Evolutionary conservation across 371 early-diverging fungal species (phyloP), one percentile per base, ranked within the genome.

Genomic region (Mortierella sp.): DNA sequence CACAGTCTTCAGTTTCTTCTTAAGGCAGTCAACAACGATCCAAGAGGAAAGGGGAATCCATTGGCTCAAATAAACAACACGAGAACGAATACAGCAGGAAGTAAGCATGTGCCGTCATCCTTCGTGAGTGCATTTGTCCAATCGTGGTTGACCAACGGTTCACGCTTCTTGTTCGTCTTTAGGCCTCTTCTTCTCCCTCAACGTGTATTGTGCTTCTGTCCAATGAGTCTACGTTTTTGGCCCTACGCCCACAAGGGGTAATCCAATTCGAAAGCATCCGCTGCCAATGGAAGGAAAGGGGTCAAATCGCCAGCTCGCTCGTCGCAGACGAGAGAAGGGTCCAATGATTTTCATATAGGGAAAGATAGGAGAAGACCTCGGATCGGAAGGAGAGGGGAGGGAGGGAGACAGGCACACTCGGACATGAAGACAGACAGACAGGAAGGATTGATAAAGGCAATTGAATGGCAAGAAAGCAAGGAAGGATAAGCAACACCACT

Each of bases 1-100:
- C 43, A 68, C 7, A 38, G 68, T 68, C 65, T 65, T 38, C 63
- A 18, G 14, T 14, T 63, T 65, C 35, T 38, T 38, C 21, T 68
- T 35, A 70, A 32, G 54, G 72, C 81, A 76, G 81, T 80, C 81
- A 75, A 80, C 76, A 80, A 72, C 76, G 75, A 70, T 68, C 41
- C 72, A 71, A 75, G 54, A 75, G 63, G 48, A 41, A 60, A 56
- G 35, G n/a, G 27, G 32, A 44, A 68, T 68, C 68, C 68, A 68
- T 68, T 68, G 68, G 21, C 7, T 38, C 10, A 10, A 24, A 32
- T 21, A 10, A 38, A 38, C 10, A 32, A 21, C 24, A 38, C 24
- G 38, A 38, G 24, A 24, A 35, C 51, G 51, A 51, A 11, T 46
- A 55, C 21, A 10, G 3, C 18, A 55, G 11, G 54, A 24, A 55